phyloP scores from a whole-genome alignment of 2,329 filamentous ascomycete species.

The Aspergillus amoenus region DNA sequence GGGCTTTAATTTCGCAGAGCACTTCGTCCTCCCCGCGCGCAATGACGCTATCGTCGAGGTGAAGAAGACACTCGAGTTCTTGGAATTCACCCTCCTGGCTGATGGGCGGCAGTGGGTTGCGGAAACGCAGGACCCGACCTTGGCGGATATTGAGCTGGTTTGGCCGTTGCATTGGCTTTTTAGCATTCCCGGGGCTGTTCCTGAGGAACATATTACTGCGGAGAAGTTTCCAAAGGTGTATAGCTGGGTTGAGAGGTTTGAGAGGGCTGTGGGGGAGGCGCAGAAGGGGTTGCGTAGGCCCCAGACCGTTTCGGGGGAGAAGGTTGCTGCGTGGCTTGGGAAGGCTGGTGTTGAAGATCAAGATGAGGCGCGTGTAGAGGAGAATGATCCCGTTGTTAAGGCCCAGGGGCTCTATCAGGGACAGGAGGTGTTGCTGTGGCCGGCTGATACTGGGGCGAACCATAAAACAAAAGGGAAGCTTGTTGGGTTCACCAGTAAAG shows the following conservation, averaged over 20 bases:
- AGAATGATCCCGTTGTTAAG: background rate
- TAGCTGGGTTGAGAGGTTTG: slow-evolving; percentile 1
- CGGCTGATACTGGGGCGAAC: background rate
- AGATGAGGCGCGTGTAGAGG: background rate
- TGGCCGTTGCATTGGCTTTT: slow-evolving; percentile 3
- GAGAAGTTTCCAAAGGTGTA: background rate
- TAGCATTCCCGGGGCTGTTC: background rate
- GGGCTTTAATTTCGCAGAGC: background rate
- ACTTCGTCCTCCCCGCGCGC: background rate
- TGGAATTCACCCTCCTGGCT: slow-evolving; percentile 3
- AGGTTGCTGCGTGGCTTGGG: background rate
- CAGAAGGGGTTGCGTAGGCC: background rate
- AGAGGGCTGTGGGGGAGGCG: background rate
- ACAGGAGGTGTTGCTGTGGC: slow-evolving; percentile 5
- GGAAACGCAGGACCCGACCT: background rate
- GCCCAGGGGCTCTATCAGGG: background rate
- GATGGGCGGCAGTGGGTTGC: slow-evolving; percentile 6
- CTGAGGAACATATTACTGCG: background rate
- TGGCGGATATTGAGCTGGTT: slow-evolving; percentile 3
- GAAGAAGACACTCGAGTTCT: background rate
- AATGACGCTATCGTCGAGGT: background rate
- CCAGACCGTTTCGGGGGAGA: background rate
- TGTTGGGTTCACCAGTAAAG: background rate
- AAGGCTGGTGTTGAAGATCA: background rate
- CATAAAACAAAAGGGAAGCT: background rate